Evolutionary conservation across 2,329 filamentous ascomycete genomes (phyloP), one percentile per base, ranked within the genome.

Genomic region (Pseudogymnoascus sp.): DNA sequence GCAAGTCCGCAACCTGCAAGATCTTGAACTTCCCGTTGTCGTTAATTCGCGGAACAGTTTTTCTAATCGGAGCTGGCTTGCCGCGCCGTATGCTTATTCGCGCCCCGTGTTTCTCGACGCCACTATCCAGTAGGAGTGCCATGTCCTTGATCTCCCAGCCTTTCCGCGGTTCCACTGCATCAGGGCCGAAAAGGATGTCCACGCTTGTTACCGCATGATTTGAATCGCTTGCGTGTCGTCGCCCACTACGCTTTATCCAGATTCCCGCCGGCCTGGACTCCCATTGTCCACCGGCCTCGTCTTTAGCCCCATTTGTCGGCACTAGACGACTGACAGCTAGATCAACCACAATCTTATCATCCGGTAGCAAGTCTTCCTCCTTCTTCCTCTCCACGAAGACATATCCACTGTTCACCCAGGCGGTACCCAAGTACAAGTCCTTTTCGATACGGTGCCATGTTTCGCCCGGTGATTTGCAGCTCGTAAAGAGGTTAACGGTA

Each of bases 11-110:
- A 63, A 96, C 81, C 76, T 99, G 95, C 83, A 99, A 86, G 67
- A 99, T 96, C 79, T 97, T 97, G 80, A 97, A 97, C 69, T 89
- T 91, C 31, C 93, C 95, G 73, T 95, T 91, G 66, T 96, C 91
- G 46, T 85, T 84, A 66, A 99, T 91, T 64, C 90, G 85, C 9
- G 88, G 90, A 40, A 85, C 79, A 0, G 90, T 89, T 73, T 88
- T 92, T 70, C 86, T 83, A 37, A 82, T 75, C 67, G 87, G 84
- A 21, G 80, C 78, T 21, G 84, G 84, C 61, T 81, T 79, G 1
- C 95, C 93, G 69, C 90, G 84, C 60, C 91, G 85, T 60, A 97
- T 81, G 25, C 86, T 96, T 63, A 99, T 75, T 65, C 93, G 87
- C 21, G 90, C 86, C 67, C 88, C 86, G 23, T 87, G 86, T 8